A percentile compares a stretch with the other conserved stretches of the same genome.
These are phyloP conservation scores for sorghum (Sorghum bicolor) DNA, from an alignment of 176 grass and related monocot genomes.

Conservation along the genomic window DNA sequence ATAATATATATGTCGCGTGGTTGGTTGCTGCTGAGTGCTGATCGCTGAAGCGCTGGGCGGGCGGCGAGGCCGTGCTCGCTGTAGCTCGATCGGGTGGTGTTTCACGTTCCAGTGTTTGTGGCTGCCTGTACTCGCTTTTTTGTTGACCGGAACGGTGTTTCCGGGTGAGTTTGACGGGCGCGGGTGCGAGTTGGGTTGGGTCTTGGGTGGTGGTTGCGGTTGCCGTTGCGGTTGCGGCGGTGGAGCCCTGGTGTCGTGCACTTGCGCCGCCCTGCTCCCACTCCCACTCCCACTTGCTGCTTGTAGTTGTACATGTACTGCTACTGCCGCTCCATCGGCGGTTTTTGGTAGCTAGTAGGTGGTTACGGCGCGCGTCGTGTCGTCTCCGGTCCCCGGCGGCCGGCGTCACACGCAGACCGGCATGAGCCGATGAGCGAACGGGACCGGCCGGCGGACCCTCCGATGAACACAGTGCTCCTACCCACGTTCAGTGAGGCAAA, in stretches of 20 bases:
- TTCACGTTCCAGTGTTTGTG: too few species aligned
- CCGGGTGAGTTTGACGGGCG: neutral
- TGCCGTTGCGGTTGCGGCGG: slow-evolving; percentile 27
- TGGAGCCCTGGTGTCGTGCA: slow-evolving; percentile 32
- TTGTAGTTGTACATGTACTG: neutral
- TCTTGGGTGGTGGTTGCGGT: neutral
- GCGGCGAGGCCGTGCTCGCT: too few species aligned
- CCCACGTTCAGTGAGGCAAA: too few species aligned
- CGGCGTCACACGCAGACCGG: too few species aligned
- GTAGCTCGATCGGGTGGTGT: too few species aligned
- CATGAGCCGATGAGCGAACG: neutral
- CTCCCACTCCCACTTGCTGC: neutral
- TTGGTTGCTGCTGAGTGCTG: neutral
- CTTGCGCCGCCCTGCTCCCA: neutral
- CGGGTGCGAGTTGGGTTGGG: neutral
- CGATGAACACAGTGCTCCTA: neutral
- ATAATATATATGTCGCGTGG: slow-evolving; percentile 23
- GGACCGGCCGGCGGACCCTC: neutral
- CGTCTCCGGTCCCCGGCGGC: too few species aligned
- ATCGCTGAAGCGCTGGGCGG: too few species aligned
- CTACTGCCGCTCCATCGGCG: too few species aligned
- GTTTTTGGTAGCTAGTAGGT: too few species aligned
- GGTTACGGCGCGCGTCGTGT: too few species aligned
- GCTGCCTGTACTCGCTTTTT: neutral
- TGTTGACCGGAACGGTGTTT: slow-evolving; percentile 26